Base-by-base conservation (phyloP, 441 rosid genomes). In the Francoa sonchifolia region DNA sequence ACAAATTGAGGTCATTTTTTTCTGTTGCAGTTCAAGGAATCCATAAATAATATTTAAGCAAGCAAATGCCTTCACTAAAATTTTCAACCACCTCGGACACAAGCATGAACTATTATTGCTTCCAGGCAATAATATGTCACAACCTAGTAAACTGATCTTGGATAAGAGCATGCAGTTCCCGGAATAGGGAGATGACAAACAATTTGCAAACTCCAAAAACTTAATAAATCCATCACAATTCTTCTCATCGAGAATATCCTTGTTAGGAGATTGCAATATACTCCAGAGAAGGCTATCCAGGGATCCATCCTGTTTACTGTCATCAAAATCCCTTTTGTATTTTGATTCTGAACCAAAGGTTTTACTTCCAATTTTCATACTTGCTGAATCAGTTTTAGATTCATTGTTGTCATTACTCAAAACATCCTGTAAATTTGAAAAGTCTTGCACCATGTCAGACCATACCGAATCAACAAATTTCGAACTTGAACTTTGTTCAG, bases 11-110 rank as follows among this genome's bases (percentile, higher is more conserved):
- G 64, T 71, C 19, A 84, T 23, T 30, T 52, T 67, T 10, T 63
- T 63, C 46, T 48, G 65, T 37, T 11, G 52, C 34, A 75, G 48
- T 44, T 61, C 68, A 54, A 72, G 50, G 65, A 62, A 60, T 21
- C 71, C 73, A 18, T 71, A 58, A 47, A 66, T 75, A 27, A 79
- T 59, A 43, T 77, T 88, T 53, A 84, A 28, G 47, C 81, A 72
- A 33, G 83, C 55, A 58, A 84, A 79, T 0, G 83, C 72, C 74
- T 75, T 74, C 77, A 84, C 44, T 9, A 63, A 47, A 63, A 49
- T 54, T 59, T 68, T 74, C 79, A 88, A 57, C 97, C 97, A 84
- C 16, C 28, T 55, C 3, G 94, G 94, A 57, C 97, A 88, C 36
- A 55, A 63, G 65, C 97, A 84, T 1, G 42, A 50, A 34, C 32